Base-by-base conservation (phyloP, 2,329 filamentous ascomycete genomes). In the Cladosporium sp. region DNA sequence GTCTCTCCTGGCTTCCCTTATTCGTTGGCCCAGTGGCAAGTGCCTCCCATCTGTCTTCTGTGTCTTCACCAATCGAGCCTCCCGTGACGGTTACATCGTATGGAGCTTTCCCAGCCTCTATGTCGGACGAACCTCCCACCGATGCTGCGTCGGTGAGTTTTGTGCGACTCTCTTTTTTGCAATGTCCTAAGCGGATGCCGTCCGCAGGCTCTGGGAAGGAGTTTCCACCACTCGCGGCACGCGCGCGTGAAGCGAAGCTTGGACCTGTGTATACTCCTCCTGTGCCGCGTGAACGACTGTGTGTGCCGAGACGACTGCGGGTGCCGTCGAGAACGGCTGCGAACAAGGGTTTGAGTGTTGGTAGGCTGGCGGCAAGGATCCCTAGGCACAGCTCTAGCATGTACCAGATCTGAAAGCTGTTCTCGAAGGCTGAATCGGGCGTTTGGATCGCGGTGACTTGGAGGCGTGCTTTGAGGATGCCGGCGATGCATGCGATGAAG, bases 401-500 rank as follows among this genome's bases (percentile, higher is more conserved):
- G 60, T 75, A 74, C 76, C 76, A 78, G 10, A 78, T 68, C 37
- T 73, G 74, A 64, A 77, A 78, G 4, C 64, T 64, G 59, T 76
- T 70, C 47, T 68, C 45, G 47, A 72, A 73, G 9, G 67, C 71
- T 34, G 67, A 70, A 57, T 78, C 75, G 0, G 61, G 62, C 12
- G 74, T 66, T 0, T 58, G 36, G 47, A 77, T 64, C 51, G 74
- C 70, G 17, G 58, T 65, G 36, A 65, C 68, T 61, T 78, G 76
- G 17, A 70, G 66, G 6, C 72, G 63, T 1, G 73, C 69, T 60
- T 79, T 78, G 39, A 76, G 64, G 25, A 78, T 76, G 1, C 73
- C 74, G 25, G 75, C 75, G 1, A 68, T 71, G 42, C 72, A 77
- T 1, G 75, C 75, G 36, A 77, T 73, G 55, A 71, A 71, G 3